Base-by-base conservation (phyloP, 805 yeast genomes). In the Pichia exigua region DNA sequence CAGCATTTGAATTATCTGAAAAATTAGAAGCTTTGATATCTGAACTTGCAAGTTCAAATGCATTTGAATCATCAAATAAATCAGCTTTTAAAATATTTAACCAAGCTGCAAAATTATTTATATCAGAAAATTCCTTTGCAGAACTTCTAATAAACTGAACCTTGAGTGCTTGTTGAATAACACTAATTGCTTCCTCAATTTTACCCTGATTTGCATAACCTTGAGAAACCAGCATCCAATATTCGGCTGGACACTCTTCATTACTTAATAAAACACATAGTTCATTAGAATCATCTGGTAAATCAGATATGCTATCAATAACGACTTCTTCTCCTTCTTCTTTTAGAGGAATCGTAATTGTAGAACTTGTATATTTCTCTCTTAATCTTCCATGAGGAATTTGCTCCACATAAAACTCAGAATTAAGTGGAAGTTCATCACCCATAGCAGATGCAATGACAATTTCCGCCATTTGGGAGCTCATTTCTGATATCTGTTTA, bases 211-310 rank as follows among this genome's bases (percentile, higher is more conserved):
- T 74, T 41, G 86, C 82, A 65, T 90, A 94, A 0, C 94, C 95
- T 53, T 82, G 71, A 4, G 95, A 91, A 55, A 91, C 82, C 22
- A 85, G 77, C 20, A 88, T 69, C 99, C 99, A 94, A 69, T 82
- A 87, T 62, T 83, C 82, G 50, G 77, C 73, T 22, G 78, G 81
- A 47, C 92, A 83, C 51, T 78, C 79, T 69, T 94, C 98, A 57
- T 86, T 87, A 55, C 86, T 85, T 56, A 94, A 72, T 55, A 92
- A 77, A 27, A 80, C 78, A 57, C 86, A 81, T 56, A 94, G 74
- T 62, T 94, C 98, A 44, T 81, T 76, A 5, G 96, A 87, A 65
- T 92, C 96, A 22, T 87, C 96, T 5, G 96, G 95, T 51, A 90
- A 73, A 62, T 92, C 98, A 38, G 82, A 81, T 48, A 78, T 78